phyloP scores from a whole-genome alignment of 2,329 filamentous ascomycete species.

The Simplicillium sp. region DNA sequence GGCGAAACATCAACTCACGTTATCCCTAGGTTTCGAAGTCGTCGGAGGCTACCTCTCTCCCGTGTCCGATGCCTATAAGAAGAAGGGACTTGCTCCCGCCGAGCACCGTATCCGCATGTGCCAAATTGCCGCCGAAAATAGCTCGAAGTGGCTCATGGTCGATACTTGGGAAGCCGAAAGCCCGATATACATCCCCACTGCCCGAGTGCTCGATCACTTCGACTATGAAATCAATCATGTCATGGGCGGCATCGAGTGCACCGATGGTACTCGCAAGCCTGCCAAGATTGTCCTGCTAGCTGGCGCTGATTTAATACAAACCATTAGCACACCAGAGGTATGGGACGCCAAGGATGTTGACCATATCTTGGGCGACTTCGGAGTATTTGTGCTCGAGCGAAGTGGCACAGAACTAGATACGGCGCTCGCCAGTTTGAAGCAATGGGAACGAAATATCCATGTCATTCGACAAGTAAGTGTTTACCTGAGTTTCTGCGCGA shows the following conservation, averaged over 20 bases:
- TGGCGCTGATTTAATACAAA: conserved; percentile 67
- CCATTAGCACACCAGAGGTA: conserved; percentile 62
- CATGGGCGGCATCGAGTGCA: conserved; percentile 65
- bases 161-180: conserved; percentile 82
- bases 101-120: conserved; percentile 60
- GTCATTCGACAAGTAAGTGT: conserved; percentile 54
- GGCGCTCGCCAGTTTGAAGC: conserved; percentile 69
- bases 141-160: conserved; percentile 69
- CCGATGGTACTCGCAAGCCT: conserved; percentile 54
- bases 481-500: not conserved
- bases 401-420: conserved; percentile 83
- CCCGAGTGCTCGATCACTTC: conserved; percentile 83
- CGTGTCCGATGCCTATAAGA: conserved; percentile 25
- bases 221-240: conserved; percentile 75
- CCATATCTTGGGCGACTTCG: conserved; percentile 77
- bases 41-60: conserved; percentile 12
- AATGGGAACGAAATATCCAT: conserved; percentile 77
- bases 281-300: conserved; percentile 74
- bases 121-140: conserved; percentile 65
- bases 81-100: conserved; percentile 26
- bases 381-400: conserved; percentile 79
- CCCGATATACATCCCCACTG: conserved; percentile 77
- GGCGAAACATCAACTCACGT: not conserved
- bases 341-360: conserved; percentile 82
- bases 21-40: conserved; percentile 19